Conservation (phyloP, 129 eudicot species). For the Gnaphalium uliginosum region DNA sequence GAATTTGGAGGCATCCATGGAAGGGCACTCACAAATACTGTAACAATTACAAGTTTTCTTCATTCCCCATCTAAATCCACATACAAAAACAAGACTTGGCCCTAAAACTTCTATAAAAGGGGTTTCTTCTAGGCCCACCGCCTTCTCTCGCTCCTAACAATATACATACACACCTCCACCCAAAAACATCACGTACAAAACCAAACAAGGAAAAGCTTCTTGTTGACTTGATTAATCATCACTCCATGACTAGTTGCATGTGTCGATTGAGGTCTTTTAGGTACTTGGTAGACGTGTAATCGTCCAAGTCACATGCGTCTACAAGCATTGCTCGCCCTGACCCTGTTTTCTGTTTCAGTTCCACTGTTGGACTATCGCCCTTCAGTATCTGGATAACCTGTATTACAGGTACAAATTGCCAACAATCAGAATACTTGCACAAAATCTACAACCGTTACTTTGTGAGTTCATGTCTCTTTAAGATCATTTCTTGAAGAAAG, state of each 20-base stretch:
- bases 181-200: slow-evolving; percentile 20
- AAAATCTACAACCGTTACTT: not conserved
- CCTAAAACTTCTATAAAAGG: slow-evolving; percentile 31
- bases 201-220: not conserved
- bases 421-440: not conserved
- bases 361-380: slow-evolving; percentile 53
- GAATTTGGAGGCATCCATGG: slow-evolving; percentile 16
- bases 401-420: not conserved
- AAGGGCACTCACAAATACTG: not conserved
- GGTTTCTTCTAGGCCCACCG: slow-evolving; percentile 17
- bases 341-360: slow-evolving; percentile 49
- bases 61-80: slow-evolving; percentile 26
- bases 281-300: slow-evolving; percentile 65
- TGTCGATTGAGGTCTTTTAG: slow-evolving; percentile 88
- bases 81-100: slow-evolving; percentile 22
- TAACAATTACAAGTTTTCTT: slow-evolving; percentile 16
- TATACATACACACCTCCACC: slow-evolving; percentile 35
- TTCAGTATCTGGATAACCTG: slow-evolving; percentile 67
- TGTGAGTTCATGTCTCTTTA: not conserved
- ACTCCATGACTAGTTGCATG: slow-evolving; percentile 83
- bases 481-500: not conserved
- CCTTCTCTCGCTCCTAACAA: slow-evolving; percentile 23
- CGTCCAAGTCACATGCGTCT: slow-evolving; percentile 73
- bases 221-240: slow-evolving; percentile 21
- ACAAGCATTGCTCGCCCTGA: slow-evolving; percentile 47